Evolutionary conservation across 2,329 filamentous ascomycete species (phyloP).

Genomic region (Fusarium decemcellulare): DNA sequence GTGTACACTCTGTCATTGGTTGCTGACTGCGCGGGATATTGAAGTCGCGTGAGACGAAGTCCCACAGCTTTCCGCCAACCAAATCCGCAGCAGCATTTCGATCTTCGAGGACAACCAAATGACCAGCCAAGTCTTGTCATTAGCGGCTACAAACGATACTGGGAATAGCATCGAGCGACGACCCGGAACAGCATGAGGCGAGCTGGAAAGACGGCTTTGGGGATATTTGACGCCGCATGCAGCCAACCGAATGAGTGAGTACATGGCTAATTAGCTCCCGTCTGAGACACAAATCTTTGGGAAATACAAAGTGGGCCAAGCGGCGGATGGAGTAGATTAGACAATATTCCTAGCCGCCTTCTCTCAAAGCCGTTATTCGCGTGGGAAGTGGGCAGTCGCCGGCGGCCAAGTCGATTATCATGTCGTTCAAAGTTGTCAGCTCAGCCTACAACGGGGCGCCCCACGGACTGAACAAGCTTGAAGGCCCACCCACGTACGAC

Average conservation of each 20-base stretch:
- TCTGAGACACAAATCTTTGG: constrained; percentile 1
- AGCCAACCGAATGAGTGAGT: neutral
- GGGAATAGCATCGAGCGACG: neutral
- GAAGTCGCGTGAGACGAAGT: neutral
- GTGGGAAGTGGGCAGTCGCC: neutral
- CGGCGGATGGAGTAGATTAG: neutral
- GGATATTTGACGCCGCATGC: neutral
- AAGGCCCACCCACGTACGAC: neutral
- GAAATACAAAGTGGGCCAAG: constrained; percentile 12
- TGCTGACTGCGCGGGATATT: neutral
- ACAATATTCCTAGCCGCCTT: neutral
- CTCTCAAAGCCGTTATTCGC: neutral
- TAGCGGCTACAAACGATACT: neutral
- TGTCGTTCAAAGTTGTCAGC: constrained; percentile 82
- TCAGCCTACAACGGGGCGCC: constrained; percentile 59
- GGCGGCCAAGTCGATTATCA: constrained; percentile 77
- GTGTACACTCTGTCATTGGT: no score
- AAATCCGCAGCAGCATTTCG: neutral
- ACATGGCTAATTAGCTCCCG: constrained; percentile 2
- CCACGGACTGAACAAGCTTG: constrained; percentile 2
- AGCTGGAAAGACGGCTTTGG: neutral
- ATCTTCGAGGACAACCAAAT: neutral
- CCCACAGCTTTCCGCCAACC: neutral
- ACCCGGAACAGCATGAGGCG: neutral
- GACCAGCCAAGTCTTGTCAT: neutral